Conservation (phyloP, 2,329 filamentous ascomycete species). For the Colletotrichum sp. region DNA sequence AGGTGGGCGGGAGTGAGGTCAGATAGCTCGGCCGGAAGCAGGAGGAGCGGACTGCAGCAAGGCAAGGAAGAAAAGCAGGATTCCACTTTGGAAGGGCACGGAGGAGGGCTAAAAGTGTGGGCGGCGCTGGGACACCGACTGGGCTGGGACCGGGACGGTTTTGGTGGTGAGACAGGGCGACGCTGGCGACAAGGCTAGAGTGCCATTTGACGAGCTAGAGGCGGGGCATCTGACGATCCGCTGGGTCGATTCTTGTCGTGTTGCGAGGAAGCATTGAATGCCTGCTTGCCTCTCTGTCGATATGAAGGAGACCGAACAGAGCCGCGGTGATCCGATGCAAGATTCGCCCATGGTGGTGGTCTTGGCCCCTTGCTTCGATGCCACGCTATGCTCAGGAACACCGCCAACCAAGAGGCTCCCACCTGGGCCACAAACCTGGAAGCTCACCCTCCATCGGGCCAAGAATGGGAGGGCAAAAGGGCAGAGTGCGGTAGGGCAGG, state of each 20-base stretch:
- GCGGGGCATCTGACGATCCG: constrained; percentile 19
- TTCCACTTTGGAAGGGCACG: not conserved
- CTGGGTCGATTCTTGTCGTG: not conserved
- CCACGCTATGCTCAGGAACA: not conserved
- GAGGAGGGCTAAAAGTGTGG: not conserved
- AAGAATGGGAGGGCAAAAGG: not conserved
- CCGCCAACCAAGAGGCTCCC: not conserved
- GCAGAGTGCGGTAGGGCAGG: not conserved
- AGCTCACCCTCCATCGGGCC: not conserved
- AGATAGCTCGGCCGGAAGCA: not conserved
- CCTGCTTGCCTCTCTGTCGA: not conserved
- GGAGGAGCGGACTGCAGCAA: not conserved
- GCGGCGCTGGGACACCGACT: not conserved
- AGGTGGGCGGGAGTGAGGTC: not conserved
- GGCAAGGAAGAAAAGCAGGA: not conserved
- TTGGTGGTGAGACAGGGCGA: constrained; percentile 28
- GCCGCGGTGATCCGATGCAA: constrained; percentile 9
- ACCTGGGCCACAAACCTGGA: not conserved
- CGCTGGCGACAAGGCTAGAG: constrained; percentile 23
- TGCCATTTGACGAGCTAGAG: not conserved
- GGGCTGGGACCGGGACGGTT: constrained; percentile 1
- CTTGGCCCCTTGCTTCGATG: not conserved
- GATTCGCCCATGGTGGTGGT: not conserved
- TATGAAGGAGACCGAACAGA: not conserved
- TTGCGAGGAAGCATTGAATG: not conserved